A percentile compares a stretch with the other conserved stretches of the same genome.
Evolutionary conservation across 768 basidiomycete species (phyloP).

Genomic region (Amanita jacksonii): DNA sequence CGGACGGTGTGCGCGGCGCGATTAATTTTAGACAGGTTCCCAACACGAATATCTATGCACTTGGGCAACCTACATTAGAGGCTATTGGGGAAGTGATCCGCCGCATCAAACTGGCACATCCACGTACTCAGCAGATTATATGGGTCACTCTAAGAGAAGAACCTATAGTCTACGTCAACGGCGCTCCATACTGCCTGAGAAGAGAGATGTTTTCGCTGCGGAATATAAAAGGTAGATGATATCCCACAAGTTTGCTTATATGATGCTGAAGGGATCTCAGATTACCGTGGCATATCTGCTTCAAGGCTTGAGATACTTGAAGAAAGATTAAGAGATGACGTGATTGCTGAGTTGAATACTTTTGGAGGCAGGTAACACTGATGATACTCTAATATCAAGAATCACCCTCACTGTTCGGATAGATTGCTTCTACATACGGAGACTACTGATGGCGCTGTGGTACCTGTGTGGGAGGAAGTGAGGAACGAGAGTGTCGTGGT

Average conservation of each 20-base stretch:
- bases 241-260: not conserved
- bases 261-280: slow-evolving; percentile 24
- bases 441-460: slow-evolving; percentile 74
- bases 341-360: slow-evolving; percentile 67
- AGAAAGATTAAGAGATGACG: slow-evolving; percentile 82
- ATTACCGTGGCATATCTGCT: slow-evolving; percentile 93
- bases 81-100: slow-evolving; percentile 76
- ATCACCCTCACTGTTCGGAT: not conserved
- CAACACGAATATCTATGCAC: slow-evolving; percentile 75
- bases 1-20: slow-evolving; percentile 76
- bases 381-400: not conserved
- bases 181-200: slow-evolving; percentile 82
- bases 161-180: slow-evolving; percentile 88
- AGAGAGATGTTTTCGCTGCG: slow-evolving; percentile 79
- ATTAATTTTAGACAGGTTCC: slow-evolving; percentile 89
- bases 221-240: slow-evolving; percentile 80
- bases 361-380: slow-evolving; percentile 70
- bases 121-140: slow-evolving; percentile 51
- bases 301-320: slow-evolving; percentile 85
- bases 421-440: slow-evolving; percentile 89
- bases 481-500: slow-evolving; percentile 61
- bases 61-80: slow-evolving; percentile 86
- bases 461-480: slow-evolving; percentile 94
- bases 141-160: slow-evolving; percentile 96
- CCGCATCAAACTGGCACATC: slow-evolving; percentile 51